Evolutionary conservation across 768 basidiomycete species (phyloP), one percentile per base, ranked within the genome.

Genomic region (Leucosporidium creatinivorum): DNA sequence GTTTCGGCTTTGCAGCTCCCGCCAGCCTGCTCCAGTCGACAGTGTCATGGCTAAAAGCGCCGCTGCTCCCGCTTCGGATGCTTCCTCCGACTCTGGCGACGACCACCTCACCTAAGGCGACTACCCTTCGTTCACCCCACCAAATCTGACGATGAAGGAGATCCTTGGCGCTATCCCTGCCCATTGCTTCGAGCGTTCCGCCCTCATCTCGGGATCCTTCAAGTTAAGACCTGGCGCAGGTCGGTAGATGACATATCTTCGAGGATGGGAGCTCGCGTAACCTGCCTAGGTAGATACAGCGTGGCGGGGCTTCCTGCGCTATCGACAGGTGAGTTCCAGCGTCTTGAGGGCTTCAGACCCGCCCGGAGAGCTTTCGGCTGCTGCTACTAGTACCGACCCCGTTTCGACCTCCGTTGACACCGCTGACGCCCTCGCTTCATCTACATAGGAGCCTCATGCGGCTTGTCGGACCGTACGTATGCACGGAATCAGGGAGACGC

Each of bases 271-370:
- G n/a, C n/a, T n/a, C n/a, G n/a, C n/a, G n/a, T n/a, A n/a, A n/a
- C n/a, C n/a, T n/a, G n/a, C n/a, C n/a, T n/a, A n/a, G n/a, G n/a
- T n/a, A n/a, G n/a, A n/a, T n/a, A n/a, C n/a, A n/a, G n/a, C n/a
- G n/a, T n/a, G n/a, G n/a, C 73, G 94, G 94, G 66, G 94, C 94
- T 21, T 85, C 97, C 62, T 81, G 89, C 61, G 98, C 94, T 15
- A 84, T 98, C 52, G 93, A 93, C 58, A 94, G 97, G 80, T 97
- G 96, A 83, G 88, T 89, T 71, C n/a, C n/a, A n/a, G n/a, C n/a
- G n/a, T n/a, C n/a, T n/a, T n/a, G 33, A 84, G 86, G 18, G 10
- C 39, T 44, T 44, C 15, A 44, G 15, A 10, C 76, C 85, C 44
- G 87, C 89, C 76, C 96, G 93, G 83, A 93, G 87, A 47, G 98